A percentile compares a stretch with the other conserved stretches of the same genome.
Evolutionary conservation across 2,329 filamentous ascomycete genomes (phyloP).

Genomic region (Colletotrichum siamense): DNA sequence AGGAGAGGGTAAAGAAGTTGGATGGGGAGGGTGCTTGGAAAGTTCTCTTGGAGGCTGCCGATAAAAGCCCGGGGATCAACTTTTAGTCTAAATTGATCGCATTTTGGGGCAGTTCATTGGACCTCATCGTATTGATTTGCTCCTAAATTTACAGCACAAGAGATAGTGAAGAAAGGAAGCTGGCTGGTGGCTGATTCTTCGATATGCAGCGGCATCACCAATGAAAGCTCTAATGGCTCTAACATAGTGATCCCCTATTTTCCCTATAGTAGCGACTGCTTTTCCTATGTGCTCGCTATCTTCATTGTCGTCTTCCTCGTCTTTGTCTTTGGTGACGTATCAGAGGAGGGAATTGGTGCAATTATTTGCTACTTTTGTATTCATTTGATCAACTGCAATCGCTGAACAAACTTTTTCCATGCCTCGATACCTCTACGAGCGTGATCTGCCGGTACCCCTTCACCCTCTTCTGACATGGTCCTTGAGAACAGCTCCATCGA

Average conservation of each 20-base stretch:
- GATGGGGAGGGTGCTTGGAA: conserved; percentile 34
- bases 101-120: neutral
- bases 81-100: conserved; percentile 8
- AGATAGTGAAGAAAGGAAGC: neutral
- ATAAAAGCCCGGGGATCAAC: conserved; percentile 36
- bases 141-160: neutral
- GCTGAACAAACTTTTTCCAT: conserved; percentile 46
- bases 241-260: neutral
- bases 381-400: neutral
- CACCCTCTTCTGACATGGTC: conserved; percentile 49
- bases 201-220: neutral
- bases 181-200: neutral
- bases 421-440: conserved; percentile 54
- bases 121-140: neutral
- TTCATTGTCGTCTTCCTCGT: neutral
- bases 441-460: conserved; percentile 53
- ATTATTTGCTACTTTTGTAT: neutral
- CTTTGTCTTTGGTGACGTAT: neutral
- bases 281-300: neutral
- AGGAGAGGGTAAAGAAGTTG: conserved; percentile 28
- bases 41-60: conserved; percentile 34
- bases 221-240: neutral
- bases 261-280: neutral
- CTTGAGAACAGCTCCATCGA: conserved; percentile 65
- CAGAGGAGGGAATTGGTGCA: neutral